Base-by-base conservation (phyloP, 164 flowering plant species). In the Chimonanthus salicifolius region DNA sequence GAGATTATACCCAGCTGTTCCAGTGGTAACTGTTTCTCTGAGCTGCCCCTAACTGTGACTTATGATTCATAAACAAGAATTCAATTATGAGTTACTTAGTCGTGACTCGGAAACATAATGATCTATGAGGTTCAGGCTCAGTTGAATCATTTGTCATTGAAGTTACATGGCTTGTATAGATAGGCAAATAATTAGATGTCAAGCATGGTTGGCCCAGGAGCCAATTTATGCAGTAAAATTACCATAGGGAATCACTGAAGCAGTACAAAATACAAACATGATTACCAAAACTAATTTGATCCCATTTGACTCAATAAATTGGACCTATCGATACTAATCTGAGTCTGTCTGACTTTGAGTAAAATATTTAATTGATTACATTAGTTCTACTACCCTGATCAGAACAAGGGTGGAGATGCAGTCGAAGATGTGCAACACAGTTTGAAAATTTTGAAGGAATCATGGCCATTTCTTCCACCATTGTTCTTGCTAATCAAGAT, bases 1-100 rank as follows among this genome's bases (percentile, higher is more conserved):
- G 74, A 87, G 97, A 82, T 85, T 90, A 0, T 90, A 87, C 77
- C 97, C 94, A 77, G 89, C 91, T 13, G 92, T 89, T 48, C 95
- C 95, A 0, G 75, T 86, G 79, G 94, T 90, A 89, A 80, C 6
- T 62, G 45, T 76, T 47, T 16, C 47, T 10, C 46, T 49, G 20
- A 11, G 47, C 58, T 20, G 44, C n/a, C 60, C n/a, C 60, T 62
- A 4, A 47, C 68, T 7, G 4, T 21, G 0, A 6, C 33, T 18
- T 33, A 63, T 63, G 66, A 33, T 54, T 11, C 16, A 54, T 3
- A 10, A 63, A 18, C 9, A 44, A 18, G 9, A 44, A 8, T 9
- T 63, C 33, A 20, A 33, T 20, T 63, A 10, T 33, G 11, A n/a
- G 46, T 63, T 63, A 16, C 8, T 33, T 2, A 63, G 43, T 7